Conservation (phyloP, 768 basidiomycete species). For the Amanita jacksonii region DNA sequence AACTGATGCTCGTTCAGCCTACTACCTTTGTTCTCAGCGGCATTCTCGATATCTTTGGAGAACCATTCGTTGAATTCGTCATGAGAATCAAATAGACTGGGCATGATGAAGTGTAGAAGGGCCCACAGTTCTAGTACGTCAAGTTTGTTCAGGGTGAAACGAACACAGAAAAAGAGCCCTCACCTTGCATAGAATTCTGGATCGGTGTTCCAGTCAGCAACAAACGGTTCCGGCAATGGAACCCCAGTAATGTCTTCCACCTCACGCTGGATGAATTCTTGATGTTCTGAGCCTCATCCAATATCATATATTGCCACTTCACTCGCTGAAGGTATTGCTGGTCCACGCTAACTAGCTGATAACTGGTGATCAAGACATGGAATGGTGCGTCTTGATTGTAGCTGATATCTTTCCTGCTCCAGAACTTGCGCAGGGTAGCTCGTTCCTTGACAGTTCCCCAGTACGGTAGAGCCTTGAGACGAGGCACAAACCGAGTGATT, state of each 20-base stretch:
- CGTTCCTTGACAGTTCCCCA: conserved; percentile 98
- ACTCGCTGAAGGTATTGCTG: conserved; percentile 97
- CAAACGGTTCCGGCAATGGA: conserved; percentile 92
- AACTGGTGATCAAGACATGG: conserved; percentile 94
- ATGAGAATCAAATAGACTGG: conserved; percentile 95
- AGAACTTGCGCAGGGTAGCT: conserved; percentile 88
- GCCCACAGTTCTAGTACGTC: conserved; percentile 82
- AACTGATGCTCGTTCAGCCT: conserved; percentile 93
- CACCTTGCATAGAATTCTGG: conserved; percentile 99
- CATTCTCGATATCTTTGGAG: conserved; percentile 97
- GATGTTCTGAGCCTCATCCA: conserved; percentile 99
- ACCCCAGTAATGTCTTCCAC: conserved; percentile 95
- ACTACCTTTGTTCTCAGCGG: conserved; percentile 81
- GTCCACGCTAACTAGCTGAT: conserved; percentile 92
- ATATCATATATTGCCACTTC: conserved; percentile 99
- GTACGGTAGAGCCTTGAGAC: conserved; percentile 90
- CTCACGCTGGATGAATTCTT: conserved; percentile 94
- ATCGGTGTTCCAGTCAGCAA: conserved; percentile 97
- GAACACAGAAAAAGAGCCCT: conserved; percentile 11
- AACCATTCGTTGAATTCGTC: conserved; percentile 99
- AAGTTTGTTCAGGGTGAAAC: conserved; percentile 8
- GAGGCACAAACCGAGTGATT: conserved; percentile 89
- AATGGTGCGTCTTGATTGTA: conserved; percentile 94
- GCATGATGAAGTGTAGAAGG: conserved; percentile 98
- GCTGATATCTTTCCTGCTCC: conserved; percentile 96